Evolutionary conservation across 1,284 basidiomycete species (phyloP).

Genomic region (Phellopilus nigrolimitatus): DNA sequence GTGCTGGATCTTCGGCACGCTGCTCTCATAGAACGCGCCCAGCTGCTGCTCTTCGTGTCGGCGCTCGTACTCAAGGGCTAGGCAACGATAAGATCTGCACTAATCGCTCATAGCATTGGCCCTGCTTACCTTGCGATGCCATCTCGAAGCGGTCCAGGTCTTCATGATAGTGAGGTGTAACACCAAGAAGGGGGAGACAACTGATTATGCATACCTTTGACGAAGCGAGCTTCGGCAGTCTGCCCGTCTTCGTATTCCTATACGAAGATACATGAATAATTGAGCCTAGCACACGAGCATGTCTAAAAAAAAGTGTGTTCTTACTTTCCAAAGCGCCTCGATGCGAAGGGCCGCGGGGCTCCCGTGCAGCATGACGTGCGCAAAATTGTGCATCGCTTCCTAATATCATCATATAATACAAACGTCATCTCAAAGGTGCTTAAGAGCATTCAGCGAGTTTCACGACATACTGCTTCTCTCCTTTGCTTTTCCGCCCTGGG

Average conservation of each 20-base stretch:
- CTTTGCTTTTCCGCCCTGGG: constrained; percentile 75
- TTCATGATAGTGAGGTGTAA: constrained; percentile 26
- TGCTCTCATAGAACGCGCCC: constrained; percentile 73
- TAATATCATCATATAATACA: constrained; percentile 30
- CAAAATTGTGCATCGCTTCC: constrained; percentile 90
- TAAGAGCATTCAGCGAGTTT: too few species aligned
- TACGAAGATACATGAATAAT: background rate
- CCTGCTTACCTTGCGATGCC: constrained; percentile 65
- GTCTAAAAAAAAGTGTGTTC: constrained; percentile 22
- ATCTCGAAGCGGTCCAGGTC: constrained; percentile 94
- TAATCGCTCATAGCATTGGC: background rate
- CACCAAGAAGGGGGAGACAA: background rate
- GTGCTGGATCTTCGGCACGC: constrained; percentile 68
- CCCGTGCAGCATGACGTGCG: constrained; percentile 84
- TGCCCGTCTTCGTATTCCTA: constrained; percentile 89
- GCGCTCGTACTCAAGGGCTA: constrained; percentile 72
- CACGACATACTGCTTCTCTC: constrained; percentile 63
- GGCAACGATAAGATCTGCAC: background rate
- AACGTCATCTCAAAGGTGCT: too few species aligned
- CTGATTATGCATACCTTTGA: constrained; percentile 73
- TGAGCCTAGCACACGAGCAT: background rate
- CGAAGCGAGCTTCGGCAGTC: constrained; percentile 83
- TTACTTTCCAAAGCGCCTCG: constrained; percentile 73
- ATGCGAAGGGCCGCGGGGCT: constrained; percentile 78
- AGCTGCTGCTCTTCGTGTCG: constrained; percentile 42